Evolutionary conservation across 106 monocot species (phyloP), one percentile per base, ranked within the genome.

Genomic region (Acorus gramineus): DNA sequence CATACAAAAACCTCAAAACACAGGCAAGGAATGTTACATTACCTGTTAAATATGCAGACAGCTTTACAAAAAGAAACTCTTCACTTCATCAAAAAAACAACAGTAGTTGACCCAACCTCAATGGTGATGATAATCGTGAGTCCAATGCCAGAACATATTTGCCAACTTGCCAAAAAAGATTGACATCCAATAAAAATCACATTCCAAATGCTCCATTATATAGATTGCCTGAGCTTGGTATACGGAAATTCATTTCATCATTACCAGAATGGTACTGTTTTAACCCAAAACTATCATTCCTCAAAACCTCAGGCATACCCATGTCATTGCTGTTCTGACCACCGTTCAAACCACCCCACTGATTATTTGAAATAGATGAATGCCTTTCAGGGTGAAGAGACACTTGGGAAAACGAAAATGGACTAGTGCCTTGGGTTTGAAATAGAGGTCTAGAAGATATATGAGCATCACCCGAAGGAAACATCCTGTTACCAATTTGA

Each of bases 271-370:
- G 73, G 55, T 66, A 73, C 45, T 89, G 76, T 70, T 49, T 62
- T 6, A 75, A 66, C 6, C 82, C 82, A 50, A 76, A 69, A 44
- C 77, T 69, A 9, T 84, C 82, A 68, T 61, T 80, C 73, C 80
- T 78, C 42, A 79, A 51, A 42, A 71, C 63, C 7, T 93, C 85
- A 68, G 55, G 8, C 45, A 77, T 47, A 49, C 76, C 68, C 48
- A 71, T 69, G 44, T 61, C 74, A 58, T 58, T 73, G 9, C 62
- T 69, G 47, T 51, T 63, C 28, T 76, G 75, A 42, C 68, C 13
- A 73, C 75, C 77, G 77, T 67, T 84, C 86, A 82, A 90, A 53
- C 74, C 74, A 74, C 77, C 73, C 90, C 87, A 87, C 48, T 84
- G 90, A 43, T 44, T 60, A 73, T 61, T 79, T 63, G 62, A 67